Base-by-base conservation (phyloP, 2,329 filamentous ascomycete genomes). In the Aspergillus neotritici region DNA sequence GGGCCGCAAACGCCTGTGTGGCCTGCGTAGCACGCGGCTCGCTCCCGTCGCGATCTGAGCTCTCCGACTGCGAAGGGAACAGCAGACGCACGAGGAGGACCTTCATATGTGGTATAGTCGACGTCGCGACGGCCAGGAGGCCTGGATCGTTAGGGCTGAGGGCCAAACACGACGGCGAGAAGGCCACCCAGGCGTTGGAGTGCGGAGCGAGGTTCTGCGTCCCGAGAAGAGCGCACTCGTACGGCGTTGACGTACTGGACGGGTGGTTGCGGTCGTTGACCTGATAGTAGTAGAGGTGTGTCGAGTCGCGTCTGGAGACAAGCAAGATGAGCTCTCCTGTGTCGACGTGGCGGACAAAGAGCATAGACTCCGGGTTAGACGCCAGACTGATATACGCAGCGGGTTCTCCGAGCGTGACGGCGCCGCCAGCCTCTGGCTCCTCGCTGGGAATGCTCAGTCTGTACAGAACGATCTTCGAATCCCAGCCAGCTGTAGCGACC, bases 161-260 rank as follows among this genome's bases (percentile, higher is more conserved):
- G 7, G 77, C 73, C 14, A 84, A 65, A 34, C 74, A 73, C 5
- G 77, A 75, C 0, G 80, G 79, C 0, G 78, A 80, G 56, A 83
- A 83, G 2, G 77, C 71, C 11, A 80, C 64, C 80, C 80, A 83
- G n/a, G 79, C 72, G 54, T 78, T 82, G 3, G 78, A 80, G 53
- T 79, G 73, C 1, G 79, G 79, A 7, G 79, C 77, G 3, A 83
- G 69, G 49, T 82, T 82, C 51, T 83, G 79, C 45, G 69, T 71
- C 16, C 78, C 78, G 3, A 79, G 62, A 7, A 77, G 63, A 17
- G 56, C 53, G 38, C 71, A 63, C 40, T 64, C 53, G 42, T 46
- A 48, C 2, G 44, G 38, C 9, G 34, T 32, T 14, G 35, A 12
- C 32, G 32, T 8, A 25, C 15, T 29, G 15, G n/a, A 16, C 25